These are phyloP conservation scores for Thielaviopsis populi DNA, from an alignment of 2,329 filamentous ascomycete genomes.

Conservation along the genomic window DNA sequence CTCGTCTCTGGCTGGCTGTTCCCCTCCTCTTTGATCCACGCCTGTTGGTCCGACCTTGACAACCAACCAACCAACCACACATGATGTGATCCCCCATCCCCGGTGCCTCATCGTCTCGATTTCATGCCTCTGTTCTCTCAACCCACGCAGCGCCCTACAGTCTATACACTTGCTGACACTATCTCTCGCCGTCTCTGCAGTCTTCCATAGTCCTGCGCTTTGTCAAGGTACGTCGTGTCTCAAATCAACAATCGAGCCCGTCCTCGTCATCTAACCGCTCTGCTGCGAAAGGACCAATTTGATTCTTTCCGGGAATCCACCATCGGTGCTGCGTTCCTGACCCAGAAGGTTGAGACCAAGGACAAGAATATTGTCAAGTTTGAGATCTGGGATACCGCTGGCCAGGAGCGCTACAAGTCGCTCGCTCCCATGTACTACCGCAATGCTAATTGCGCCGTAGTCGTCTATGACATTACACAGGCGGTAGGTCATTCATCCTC, in stretches of 20 bases:
- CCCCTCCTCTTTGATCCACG: background rate
- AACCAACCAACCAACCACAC: background rate
- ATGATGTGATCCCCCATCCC: background rate
- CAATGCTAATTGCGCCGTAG: conserved; percentile 97
- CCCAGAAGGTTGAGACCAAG: conserved; percentile 95
- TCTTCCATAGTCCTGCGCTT: conserved; percentile 96
- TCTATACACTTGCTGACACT: conserved; percentile 17
- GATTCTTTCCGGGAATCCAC: conserved; percentile 94
- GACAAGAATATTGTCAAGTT: conserved; percentile 99
- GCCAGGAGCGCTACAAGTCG: conserved; percentile 97
- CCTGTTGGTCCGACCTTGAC: background rate
- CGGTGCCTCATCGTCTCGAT: no score
- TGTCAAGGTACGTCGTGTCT: conserved; percentile 60
- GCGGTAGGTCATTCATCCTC: conserved; percentile 47
- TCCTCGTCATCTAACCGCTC: background rate
- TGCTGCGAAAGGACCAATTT: conserved; percentile 70
- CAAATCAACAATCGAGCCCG: background rate
- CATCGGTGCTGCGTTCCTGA: conserved; percentile 95
- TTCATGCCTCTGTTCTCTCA: no score
- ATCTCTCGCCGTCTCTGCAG: conserved; percentile 31
- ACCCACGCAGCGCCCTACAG: background rate
- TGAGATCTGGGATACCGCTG: conserved; percentile 98
- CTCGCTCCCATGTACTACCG: conserved; percentile 99
- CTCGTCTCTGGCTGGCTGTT: background rate
- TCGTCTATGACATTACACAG: conserved; percentile 99